A percentile compares a stretch with the other conserved stretches of the same genome.
phyloP scores from a whole-genome alignment of 345 rosid species.

The Lumnitzera racemosa region DNA sequence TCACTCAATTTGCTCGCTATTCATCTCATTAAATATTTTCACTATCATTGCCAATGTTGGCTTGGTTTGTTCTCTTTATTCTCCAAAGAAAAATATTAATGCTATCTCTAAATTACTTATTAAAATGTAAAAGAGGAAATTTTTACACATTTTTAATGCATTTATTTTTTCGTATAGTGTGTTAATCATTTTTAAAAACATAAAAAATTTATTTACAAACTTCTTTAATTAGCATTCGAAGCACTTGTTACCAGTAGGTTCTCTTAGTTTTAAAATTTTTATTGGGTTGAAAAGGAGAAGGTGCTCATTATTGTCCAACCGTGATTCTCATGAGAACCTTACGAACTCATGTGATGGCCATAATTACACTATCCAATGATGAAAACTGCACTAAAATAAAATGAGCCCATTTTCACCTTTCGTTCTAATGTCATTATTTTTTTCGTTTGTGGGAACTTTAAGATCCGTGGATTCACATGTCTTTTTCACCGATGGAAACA shows the following conservation, averaged over 20 bases:
- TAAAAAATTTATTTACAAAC: too few species aligned
- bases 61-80: neutral
- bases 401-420: constrained; percentile 3
- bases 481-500: constrained; percentile 27
- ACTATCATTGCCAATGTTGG: neutral
- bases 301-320: constrained; percentile 35
- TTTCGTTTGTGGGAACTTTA: constrained; percentile 13
- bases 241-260: too few species aligned
- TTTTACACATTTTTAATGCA: too few species aligned
- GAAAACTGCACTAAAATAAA: constrained; percentile 19
- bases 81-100: too few species aligned
- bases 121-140: neutral
- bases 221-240: too few species aligned
- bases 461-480: constrained; percentile 31
- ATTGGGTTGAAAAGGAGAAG: constrained; percentile 6
- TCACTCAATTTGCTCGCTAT: neutral
- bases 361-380: constrained; percentile 41
- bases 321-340: constrained; percentile 40
- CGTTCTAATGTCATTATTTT: constrained; percentile 1
- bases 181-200: too few species aligned
- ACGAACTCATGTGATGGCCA: constrained; percentile 51
- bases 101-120: neutral
- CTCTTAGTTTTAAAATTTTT: neutral
- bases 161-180: too few species aligned
- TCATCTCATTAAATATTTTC: neutral